Evolutionary conservation across 192 early-diverging fungal species (phyloP), one percentile per base, ranked within the genome.

Genomic region (Oehlia diaphana): DNA sequence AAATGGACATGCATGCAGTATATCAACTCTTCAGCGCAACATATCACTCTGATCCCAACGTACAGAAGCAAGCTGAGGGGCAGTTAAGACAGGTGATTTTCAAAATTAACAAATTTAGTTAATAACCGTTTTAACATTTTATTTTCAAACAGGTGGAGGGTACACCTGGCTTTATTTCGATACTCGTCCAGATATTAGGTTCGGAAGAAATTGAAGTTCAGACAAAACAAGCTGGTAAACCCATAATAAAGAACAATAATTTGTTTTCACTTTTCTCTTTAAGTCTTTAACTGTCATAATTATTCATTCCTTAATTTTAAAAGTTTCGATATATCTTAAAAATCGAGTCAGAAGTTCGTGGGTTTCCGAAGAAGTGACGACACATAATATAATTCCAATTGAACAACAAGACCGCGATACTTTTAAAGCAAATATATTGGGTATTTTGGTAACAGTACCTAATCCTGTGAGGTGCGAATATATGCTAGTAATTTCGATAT

Each of bases 251-350:
- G 39, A 42, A 42, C 6, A 42, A 42, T 42, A 42, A 8, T 37
- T 37, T 42, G 39, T 42, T 42, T 42, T 42, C 39, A 42, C 3
- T 42, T 42, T 42, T 42, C 6, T 42, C 39, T 42, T 42, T 7
- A 39, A 39, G 39, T 42, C 39, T 9, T 5, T 6, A 42, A 42
- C 5, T 42, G 0, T 37, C 6, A 42, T 42, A 8, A 42, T 42
- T 37, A 37, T 76, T 53, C 19, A 78, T 74, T 78, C 35, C 71
- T 37, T 63, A n/a, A 53, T 39, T 64, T 67, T 2, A 73, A 47
- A 39, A 89, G 88, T 85, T 78, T 87, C 95, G 12, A 93, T 97
- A 80, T 96, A 94, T 89, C 95, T 97, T 84, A 97, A 97, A 81
- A 97, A 97, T 86, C 86, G 92, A 9, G 82, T 96, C 49, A 83